Percentiles rank a stretch among this genome's conserved stretches.
Conservation (phyloP, 805 yeast genomes). For the Isabelozyma rhagii region DNA sequence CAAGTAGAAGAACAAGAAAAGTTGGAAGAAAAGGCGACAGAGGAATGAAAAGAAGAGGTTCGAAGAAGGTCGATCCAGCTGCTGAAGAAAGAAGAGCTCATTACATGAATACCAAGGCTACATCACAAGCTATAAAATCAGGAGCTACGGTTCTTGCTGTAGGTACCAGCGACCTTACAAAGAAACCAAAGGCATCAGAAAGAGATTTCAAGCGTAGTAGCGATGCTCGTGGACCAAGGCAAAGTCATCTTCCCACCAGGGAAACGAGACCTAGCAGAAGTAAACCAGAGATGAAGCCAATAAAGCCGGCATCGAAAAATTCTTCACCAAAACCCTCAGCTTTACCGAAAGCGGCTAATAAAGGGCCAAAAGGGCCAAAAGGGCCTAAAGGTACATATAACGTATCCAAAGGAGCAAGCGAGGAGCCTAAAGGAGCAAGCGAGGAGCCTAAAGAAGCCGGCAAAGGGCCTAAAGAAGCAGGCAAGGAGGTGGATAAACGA, state of each 20-base stretch:
- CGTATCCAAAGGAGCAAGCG: neutral
- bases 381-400: neutral
- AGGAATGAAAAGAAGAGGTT: slow-evolving; percentile 8
- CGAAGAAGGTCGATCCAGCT: slow-evolving; percentile 21
- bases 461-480: neutral
- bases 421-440: neutral
- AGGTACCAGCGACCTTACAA: slow-evolving; percentile 18
- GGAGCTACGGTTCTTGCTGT: slow-evolving; percentile 39
- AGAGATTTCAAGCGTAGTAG: neutral
- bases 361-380: neutral
- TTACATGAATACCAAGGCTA: slow-evolving; percentile 29
- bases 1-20: slow-evolving; percentile 13
- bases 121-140: slow-evolving; percentile 28
- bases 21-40: slow-evolving; percentile 22
- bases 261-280: neutral
- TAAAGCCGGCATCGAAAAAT: neutral
- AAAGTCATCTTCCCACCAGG: neutral
- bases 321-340: neutral
- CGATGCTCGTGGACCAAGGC: too few species aligned
- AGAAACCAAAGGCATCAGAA: neutral
- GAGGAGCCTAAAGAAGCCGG: neutral
- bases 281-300: neutral
- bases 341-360: too few species aligned
- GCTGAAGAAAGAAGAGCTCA: slow-evolving; percentile 38
- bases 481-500: neutral